phyloP scores from a whole-genome alignment of 2,329 filamentous ascomycete genomes.

The Raffaelea arxii region DNA sequence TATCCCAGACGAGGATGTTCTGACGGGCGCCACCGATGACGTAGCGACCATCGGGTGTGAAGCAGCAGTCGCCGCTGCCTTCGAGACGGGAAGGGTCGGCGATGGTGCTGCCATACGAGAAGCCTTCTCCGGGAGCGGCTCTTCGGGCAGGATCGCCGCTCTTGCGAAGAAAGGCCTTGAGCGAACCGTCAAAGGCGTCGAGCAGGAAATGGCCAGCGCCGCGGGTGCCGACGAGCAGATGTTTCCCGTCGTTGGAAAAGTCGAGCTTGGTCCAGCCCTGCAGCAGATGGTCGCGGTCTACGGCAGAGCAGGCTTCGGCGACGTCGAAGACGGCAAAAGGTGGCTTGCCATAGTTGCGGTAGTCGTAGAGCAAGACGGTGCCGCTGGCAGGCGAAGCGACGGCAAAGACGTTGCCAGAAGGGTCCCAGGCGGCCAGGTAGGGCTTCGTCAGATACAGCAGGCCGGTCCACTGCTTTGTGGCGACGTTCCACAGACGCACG shows the following conservation, averaged over 20 bases:
- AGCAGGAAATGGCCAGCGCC: slow-evolving; percentile 80
- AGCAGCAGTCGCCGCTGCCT: slow-evolving; percentile 71
- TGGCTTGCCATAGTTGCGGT: slow-evolving; percentile 85
- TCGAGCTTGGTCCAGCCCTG: slow-evolving; percentile 83
- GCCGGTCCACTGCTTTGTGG: slow-evolving; percentile 70
- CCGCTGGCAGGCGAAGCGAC: slow-evolving; percentile 75
- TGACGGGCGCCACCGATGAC: slow-evolving; percentile 69
- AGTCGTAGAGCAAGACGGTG: slow-evolving; percentile 79
- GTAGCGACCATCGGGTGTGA: slow-evolving; percentile 81
- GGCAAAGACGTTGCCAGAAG: slow-evolving; percentile 84
- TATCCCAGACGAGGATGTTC: slow-evolving; percentile 82
- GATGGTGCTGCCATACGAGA: neutral
- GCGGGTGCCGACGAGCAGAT: slow-evolving; percentile 72
- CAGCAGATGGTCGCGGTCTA: slow-evolving; percentile 47
- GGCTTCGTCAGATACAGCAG: slow-evolving; percentile 72
- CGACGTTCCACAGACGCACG: slow-evolving; percentile 81
- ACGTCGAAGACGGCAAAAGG: slow-evolving; percentile 85
- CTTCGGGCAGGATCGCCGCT: slow-evolving; percentile 43
- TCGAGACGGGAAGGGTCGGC: slow-evolving; percentile 31
- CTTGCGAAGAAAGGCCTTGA: slow-evolving; percentile 64
- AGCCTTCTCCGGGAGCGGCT: slow-evolving; percentile 41
- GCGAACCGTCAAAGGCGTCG: slow-evolving; percentile 78
- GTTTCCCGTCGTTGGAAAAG: slow-evolving; percentile 93
- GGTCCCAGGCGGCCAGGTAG: slow-evolving; percentile 81
- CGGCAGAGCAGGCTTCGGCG: slow-evolving; percentile 39